Base-by-base conservation (phyloP, 768 basidiomycete species). In the Tricholoma matsutake region DNA sequence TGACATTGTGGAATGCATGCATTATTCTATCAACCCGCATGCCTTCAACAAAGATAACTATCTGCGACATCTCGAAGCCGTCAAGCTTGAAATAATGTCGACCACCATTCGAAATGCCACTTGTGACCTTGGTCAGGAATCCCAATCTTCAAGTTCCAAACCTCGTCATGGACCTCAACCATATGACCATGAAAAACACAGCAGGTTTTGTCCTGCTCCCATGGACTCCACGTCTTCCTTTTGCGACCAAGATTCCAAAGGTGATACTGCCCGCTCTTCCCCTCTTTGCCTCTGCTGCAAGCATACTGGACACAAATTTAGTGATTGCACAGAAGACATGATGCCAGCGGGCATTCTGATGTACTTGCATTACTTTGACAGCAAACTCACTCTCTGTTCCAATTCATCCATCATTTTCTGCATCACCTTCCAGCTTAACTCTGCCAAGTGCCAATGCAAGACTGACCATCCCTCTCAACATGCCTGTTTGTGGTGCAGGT, bases 351-450 rank as follows among this genome's bases (percentile, higher is more conserved):
- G 66, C 16, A 54, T 57, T 34, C 53, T 25, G 28, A 53, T 51
- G 11, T 31, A 43, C 53, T 54, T 45, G 39, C 8, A 35, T 43
- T 65, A 67, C 51, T 57, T 62, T 20, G 22, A 56, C 20, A 51
- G 61, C 1, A 35, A 60, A 18, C 51, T 47, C 32, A 22, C 57
- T 8, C 20, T 56, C 16, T 61, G 62, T 28, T 22, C 43, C 45
- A 59, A 58, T 53, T 6, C 53, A 6, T 9, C 31, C 20, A 55
- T n/a, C n/a, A n/a, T n/a, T n/a, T n/a, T n/a, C n/a, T n/a, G n/a
- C n/a, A n/a, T n/a, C n/a, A n/a, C n/a, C 39, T 60, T 54, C 59
- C 52, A 60, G 16, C 37, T 60, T 37, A 60, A 54, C n/a, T 60
- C 59, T 16, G 1, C 52, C 11, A 31, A 43, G 29, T 22, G 59